Evolutionary conservation across 2,329 filamentous ascomycete species (phyloP).

Genomic region (Mycosphaerella sp.): DNA sequence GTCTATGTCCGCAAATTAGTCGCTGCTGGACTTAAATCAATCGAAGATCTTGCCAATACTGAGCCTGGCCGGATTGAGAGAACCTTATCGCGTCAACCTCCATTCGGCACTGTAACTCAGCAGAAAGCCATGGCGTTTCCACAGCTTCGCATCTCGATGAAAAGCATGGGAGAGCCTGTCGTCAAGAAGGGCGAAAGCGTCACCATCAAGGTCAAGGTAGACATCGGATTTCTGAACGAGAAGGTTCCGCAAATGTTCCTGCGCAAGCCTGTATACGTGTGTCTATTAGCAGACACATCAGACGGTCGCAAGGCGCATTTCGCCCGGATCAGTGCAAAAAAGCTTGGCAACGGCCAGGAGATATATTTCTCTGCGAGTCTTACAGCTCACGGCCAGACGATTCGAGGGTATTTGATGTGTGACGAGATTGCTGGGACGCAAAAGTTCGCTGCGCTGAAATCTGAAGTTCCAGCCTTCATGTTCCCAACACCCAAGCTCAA

Average conservation of each 20-base stretch:
- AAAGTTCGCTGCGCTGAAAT: constrained; percentile 47
- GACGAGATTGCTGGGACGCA: constrained; percentile 68
- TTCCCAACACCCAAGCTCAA: constrained; percentile 36
- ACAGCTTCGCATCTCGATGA: constrained; percentile 51
- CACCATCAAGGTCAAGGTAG: constrained; percentile 57
- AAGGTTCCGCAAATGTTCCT: constrained; percentile 56
- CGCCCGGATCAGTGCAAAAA: constrained; percentile 55
- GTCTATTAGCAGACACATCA: constrained; percentile 65
- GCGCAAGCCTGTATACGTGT: constrained; percentile 60
- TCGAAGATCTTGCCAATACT: constrained; percentile 61
- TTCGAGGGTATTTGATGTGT: constrained; percentile 69
- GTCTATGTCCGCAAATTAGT: constrained; percentile 69
- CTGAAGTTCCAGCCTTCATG: constrained; percentile 41
- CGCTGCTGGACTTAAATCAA: constrained; percentile 60
- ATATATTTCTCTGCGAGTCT: constrained; percentile 55
- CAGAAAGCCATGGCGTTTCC: constrained; percentile 66
- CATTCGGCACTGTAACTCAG: constrained; percentile 67
- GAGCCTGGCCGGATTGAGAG: constrained; percentile 70
- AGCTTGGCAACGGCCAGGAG: constrained; percentile 56
- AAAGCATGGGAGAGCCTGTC: constrained; percentile 42
- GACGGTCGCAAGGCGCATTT: constrained; percentile 66
- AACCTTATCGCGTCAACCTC: constrained; percentile 69
- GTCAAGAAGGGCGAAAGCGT: constrained; percentile 41
- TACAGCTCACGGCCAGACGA: constrained; percentile 48
- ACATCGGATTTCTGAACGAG: constrained; percentile 66